A percentile compares a stretch with the other conserved stretches of the same genome.
These are phyloP conservation scores for sunflower (Helianthus annuus) DNA, from an alignment of 129 eudicot species.

Conservation along the genomic window DNA sequence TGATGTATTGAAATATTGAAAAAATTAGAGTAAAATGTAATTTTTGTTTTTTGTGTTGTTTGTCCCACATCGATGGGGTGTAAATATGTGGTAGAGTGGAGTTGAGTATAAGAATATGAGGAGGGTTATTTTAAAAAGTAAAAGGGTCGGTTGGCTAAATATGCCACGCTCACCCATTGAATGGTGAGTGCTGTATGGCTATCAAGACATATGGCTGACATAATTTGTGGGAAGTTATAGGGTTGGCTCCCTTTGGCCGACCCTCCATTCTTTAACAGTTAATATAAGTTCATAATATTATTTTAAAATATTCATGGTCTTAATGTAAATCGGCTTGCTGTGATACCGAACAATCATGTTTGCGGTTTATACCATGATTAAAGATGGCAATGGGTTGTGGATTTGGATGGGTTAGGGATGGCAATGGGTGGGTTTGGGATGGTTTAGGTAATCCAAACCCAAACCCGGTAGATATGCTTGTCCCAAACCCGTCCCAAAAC, in stretches of 20 bases:
- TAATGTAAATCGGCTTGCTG: too few relatives aligned
- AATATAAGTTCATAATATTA: too few relatives aligned
- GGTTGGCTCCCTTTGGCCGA: slow-evolving; percentile 87
- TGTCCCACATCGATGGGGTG: slow-evolving; percentile 53
- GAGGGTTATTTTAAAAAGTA: not conserved
- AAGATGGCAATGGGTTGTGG: too few relatives aligned
- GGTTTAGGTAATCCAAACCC: too few relatives aligned
- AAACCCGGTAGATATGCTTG: too few relatives aligned
- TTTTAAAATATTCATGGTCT: too few relatives aligned
- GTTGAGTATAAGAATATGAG: not conserved
- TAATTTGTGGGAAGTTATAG: slow-evolving; percentile 60
- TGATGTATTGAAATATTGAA: not conserved
- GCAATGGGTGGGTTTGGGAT: too few relatives aligned
- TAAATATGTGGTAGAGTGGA: not conserved
- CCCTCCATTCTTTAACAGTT: slow-evolving; percentile 31
- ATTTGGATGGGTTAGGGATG: too few relatives aligned
- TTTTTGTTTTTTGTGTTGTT: not conserved
- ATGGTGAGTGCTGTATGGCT: slow-evolving; percentile 86
- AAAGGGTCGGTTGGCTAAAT: slow-evolving; percentile 99
- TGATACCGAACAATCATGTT: too few relatives aligned
- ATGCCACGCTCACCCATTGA: slow-evolving; percentile 62
- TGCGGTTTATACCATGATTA: too few relatives aligned
- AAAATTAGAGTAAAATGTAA: not conserved
- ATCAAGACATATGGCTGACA: slow-evolving; percentile 99
- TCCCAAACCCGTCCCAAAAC: too few relatives aligned